Base-by-base conservation (phyloP, 192 early-diverging fungal species). In the Backusella macrospora region DNA sequence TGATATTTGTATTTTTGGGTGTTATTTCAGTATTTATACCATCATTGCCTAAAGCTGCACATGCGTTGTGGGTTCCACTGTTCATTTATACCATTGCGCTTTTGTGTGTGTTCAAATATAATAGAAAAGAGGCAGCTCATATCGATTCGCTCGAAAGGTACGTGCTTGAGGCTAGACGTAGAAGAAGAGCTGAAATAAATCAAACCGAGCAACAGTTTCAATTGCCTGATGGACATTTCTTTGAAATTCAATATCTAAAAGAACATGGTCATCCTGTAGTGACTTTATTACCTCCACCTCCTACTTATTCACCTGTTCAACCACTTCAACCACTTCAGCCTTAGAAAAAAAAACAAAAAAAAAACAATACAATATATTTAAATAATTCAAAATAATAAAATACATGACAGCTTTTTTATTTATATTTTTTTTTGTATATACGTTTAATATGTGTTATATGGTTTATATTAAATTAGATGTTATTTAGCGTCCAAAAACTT, bases 251-350 rank as follows among this genome's bases (percentile, higher is more conserved):
- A 39, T 62, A 72, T 21, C 49, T 16, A 6, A 72, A 72, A 21
- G 70, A 72, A 40, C 70, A 72, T 16, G 10, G 18, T 8, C 70
- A 72, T 62, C 70, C 70, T 15, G 42, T 72, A 16, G 70, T 72
- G 38, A 72, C 70, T 9, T 48, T 72, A 26, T 62, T 72, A 42
- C 70, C 70, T 9, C 70, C 70, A 29, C 70, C 70, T 29, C 70
- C 70, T 23, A 72, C 37, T 13, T 72, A 72, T 59, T 59, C 52
- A 59, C 52, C 18, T 10, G 12, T 59, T 59, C 21, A 12, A 59
- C 1, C 52, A 26, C 49, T 21, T 15, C 49, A 55, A 55, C 49
- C 49, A 26, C 26, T 12, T 59, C 29, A 34, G 29, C 1, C 29
- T 34, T 34, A 34, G 29, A 34, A 34, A 34, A 34, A 2, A 34